Base-by-base conservation (phyloP, 2,329 filamentous ascomycete species). In the Penicillium sp. region DNA sequence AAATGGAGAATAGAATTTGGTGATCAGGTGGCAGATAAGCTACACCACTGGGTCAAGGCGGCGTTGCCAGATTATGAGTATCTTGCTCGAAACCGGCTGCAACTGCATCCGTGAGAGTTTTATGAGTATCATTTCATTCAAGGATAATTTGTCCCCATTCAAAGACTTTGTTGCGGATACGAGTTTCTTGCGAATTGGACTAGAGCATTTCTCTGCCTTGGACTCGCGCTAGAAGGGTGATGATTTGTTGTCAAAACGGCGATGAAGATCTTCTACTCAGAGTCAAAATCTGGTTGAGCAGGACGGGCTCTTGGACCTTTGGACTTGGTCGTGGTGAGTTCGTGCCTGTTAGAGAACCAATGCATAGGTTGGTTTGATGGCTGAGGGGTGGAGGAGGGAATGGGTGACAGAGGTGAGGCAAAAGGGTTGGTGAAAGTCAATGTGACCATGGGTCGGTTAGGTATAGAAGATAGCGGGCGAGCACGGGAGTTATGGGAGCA, bases 151-250 rank as follows among this genome's bases (percentile, higher is more conserved):
- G 18, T 2, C 18, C 1, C 18, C 18, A 18, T 18, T 18, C 18
- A 18, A 46, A 40, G 45, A 54, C 33, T 46, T 43, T 52, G 52
- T 50, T 35, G 34, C 43, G 9, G 45, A 46, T 36, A 43, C 33
- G 27, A 47, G 35, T 42, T 50, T 48, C 36, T 43, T 51, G 9
- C 46, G 34, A 43, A 25, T 43, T 49, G 33, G 48, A 41, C 39
- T 40, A 41, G 40, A 32, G 37, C 43, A 41, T 46, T 47, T 43
- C 36, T 34, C 46, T 40, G 7, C 25, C 29, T 50, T 46, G 18
- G 46, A 40, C 43, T 49, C 49, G 46, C 49, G 43, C 39, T 49
- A 40, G 48, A 53, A 53, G 9, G 48, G 48, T 42, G 51, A 53
- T 39, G 46, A 43, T 45, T 53, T 53, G 32, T 53, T 51, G 46